These are phyloP conservation scores for Hysterium pulicare DNA, from an alignment of 2,329 filamentous ascomycete genomes.

Conservation along the genomic window DNA sequence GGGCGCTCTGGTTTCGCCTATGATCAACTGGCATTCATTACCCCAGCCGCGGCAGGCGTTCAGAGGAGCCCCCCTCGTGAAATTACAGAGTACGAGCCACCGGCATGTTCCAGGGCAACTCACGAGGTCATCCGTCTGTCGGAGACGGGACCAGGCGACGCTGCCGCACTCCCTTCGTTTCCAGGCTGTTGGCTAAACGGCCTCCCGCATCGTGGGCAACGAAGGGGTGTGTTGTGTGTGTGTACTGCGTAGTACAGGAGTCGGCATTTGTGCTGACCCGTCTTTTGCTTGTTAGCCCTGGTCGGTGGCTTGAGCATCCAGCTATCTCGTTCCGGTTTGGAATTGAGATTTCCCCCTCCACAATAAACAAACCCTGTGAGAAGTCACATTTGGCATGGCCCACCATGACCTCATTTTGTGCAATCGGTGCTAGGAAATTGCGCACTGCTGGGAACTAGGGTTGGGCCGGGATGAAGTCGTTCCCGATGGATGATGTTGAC, in stretches of 20 bases:
- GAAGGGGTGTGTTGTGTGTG: neutral
- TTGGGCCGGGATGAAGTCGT: too few species aligned
- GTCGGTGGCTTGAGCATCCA: neutral
- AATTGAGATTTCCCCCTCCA: neutral
- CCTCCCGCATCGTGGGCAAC: neutral
- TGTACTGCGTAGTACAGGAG: neutral
- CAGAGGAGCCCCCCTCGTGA: neutral
- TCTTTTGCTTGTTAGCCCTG: neutral
- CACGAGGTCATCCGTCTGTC: too few species aligned
- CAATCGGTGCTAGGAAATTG: constrained; percentile 1
- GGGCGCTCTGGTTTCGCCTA: neutral
- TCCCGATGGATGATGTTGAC: neutral
- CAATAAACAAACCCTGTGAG: neutral
- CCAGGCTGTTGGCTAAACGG: neutral
- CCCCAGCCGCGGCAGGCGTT: neutral
- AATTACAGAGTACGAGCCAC: neutral
- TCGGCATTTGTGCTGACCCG: neutral
- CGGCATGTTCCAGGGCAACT: neutral
- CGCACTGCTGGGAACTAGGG: neutral
- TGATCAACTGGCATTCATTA: neutral
- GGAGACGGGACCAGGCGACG: too few species aligned
- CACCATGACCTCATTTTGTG: constrained; percentile 2
- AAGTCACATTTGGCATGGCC: neutral
- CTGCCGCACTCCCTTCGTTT: too few species aligned
- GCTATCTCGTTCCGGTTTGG: neutral